Base-by-base conservation (phyloP, 1,284 basidiomycete species). In the Hemileia vastatrix region DNA sequence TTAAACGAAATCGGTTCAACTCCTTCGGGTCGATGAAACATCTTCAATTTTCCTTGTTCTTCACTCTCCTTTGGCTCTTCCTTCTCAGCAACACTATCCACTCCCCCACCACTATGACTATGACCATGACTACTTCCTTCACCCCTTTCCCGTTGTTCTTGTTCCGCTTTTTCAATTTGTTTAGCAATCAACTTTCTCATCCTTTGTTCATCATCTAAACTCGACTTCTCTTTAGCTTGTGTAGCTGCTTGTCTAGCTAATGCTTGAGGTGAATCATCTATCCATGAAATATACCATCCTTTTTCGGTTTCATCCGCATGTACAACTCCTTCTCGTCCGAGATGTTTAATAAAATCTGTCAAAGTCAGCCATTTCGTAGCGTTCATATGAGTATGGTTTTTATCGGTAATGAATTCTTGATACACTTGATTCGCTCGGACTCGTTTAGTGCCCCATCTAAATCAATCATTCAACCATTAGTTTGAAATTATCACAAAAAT, bases 281-380 rank as follows among this genome's bases (percentile, higher is more conserved):
- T 88, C 94, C 95, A 99, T 45, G 86, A 84, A 68, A 99, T 83
- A 77, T 90, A 97, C 85, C 90, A 92, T 2, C 93, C 94, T 78
- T 96, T 92, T 78, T 97, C 94, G 54, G 90, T 95, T 78, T 98
- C 94, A 74, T 98, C 94, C 21, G 96, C 95, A 67, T 88, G 83
- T 2, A 86, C 89, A 53, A 96, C 81, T 40, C 95, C 94, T 5
- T 83, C 81, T 50, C 91, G 82, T 2, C 95, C 93, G 31, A 99
- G 81, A 71, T 93, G 84, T 77, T 94, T 92, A 71, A 85, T 81
- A 71, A 98, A 99, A 72, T 95, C 94, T 9, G 88, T 88, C 65
- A 98, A 81, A 8, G 94, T 95, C 23, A 95, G 89, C 93, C 95
- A 98, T 65, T 90, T 84, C 8, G 95, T 98, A 4, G 93, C 81